Evolutionary conservation across 2,329 filamentous ascomycete species (phyloP).

Genomic region (Ceratocystiopsis sp.): DNA sequence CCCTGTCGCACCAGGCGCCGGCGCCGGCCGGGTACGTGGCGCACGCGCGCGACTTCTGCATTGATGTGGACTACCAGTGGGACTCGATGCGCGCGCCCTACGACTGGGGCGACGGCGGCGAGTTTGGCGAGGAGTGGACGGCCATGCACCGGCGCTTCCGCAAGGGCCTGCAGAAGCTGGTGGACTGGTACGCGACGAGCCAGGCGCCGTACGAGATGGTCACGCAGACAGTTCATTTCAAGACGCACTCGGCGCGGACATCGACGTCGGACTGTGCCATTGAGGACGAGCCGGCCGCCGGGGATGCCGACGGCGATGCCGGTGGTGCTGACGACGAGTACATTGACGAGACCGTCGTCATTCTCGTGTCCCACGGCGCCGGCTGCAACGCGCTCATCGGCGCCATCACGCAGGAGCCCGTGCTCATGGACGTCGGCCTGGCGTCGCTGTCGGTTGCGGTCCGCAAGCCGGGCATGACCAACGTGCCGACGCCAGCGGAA

Average conservation of each 20-base stretch:
- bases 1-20: conserved; percentile 59
- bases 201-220: conserved; percentile 33
- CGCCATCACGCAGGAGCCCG: conserved; percentile 78
- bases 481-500: no score
- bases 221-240: conserved; percentile 22
- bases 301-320: neutral
- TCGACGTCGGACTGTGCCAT: conserved; percentile 15
- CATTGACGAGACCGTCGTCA: conserved; percentile 58
- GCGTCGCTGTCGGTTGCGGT: conserved; percentile 81
- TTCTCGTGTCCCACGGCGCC: conserved; percentile 86
- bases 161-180: conserved; percentile 57
- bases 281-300: conserved; percentile 3
- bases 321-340: conserved; percentile 27
- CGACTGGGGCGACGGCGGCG: conserved; percentile 75
- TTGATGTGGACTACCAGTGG: conserved; percentile 87
- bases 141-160: conserved; percentile 86
- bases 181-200: conserved; percentile 62
- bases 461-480: conserved; percentile 11
- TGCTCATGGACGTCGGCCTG: conserved; percentile 76
- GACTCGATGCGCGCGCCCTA: conserved; percentile 70
- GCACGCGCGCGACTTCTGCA: conserved; percentile 75
- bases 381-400: conserved; percentile 93
- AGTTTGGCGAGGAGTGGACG: conserved; percentile 87
- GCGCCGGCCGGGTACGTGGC: conserved; percentile 81
- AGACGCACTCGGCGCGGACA: conserved; percentile 9